Evolutionary conservation across 495 filamentous ascomycete genomes (phyloP).

Genomic region (Platismatia glauca): DNA sequence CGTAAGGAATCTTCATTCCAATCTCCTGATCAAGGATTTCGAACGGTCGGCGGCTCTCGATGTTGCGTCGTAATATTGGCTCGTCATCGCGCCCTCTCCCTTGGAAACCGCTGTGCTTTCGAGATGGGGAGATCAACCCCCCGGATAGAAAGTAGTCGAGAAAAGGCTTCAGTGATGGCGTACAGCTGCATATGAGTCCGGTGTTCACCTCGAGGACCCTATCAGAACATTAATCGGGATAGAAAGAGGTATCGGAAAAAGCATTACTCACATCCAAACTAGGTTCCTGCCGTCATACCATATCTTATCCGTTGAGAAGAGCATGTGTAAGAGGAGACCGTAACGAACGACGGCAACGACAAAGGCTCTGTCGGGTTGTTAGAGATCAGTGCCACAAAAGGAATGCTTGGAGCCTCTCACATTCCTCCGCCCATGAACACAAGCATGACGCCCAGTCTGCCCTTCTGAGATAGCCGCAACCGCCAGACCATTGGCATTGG

Average conservation of each 20-base stretch:
- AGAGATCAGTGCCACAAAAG: conserved; percentile 24
- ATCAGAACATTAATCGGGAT: neutral
- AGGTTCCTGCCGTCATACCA: conserved; percentile 17
- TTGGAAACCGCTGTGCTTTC: too few species aligned
- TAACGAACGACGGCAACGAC: neutral
- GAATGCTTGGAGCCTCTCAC: conserved; percentile 25
- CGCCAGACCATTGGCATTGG: conserved; percentile 34
- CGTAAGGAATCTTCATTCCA: neutral
- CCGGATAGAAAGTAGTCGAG: too few species aligned
- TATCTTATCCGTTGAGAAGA: conserved; percentile 19
- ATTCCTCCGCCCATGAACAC: conserved; percentile 34
- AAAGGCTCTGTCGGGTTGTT: neutral
- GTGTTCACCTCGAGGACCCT: conserved; percentile 37
- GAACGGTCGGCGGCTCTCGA: too few species aligned
- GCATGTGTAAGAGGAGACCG: neutral
- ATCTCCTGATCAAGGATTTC: too few species aligned
- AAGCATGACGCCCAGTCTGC: conserved; percentile 36
- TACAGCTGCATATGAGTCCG: conserved; percentile 32
- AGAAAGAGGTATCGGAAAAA: neutral
- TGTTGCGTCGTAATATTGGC: too few species aligned
- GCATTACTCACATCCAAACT: neutral
- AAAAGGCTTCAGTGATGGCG: conserved; percentile 15
- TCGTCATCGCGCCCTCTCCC: too few species aligned
- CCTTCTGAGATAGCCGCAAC: conserved; percentile 31
- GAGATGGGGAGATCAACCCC: too few species aligned